Conservation (phyloP, 768 basidiomycete genomes). For the Amanita inopinata region DNA sequence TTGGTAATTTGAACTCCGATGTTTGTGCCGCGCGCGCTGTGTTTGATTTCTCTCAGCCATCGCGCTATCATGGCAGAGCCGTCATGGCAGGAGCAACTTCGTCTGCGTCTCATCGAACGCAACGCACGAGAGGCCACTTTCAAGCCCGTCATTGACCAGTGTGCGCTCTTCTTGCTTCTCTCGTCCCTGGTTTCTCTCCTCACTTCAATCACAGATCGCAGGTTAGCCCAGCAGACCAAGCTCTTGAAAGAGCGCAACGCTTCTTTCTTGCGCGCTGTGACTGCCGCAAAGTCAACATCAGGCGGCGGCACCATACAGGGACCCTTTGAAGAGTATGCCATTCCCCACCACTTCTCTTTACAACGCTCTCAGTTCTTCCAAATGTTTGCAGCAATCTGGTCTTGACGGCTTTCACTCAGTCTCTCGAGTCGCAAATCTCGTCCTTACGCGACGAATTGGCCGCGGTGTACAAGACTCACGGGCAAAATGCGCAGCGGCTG, state of each 20-base stretch:
- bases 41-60: slow-evolving; percentile 9
- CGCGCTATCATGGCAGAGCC: slow-evolving; percentile 63
- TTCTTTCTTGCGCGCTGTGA: slow-evolving; percentile 77
- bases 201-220: slow-evolving; percentile 54
- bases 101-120: slow-evolving; percentile 71
- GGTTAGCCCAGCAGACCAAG: slow-evolving; percentile 86
- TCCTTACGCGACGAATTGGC: slow-evolving; percentile 87
- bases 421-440: slow-evolving; percentile 90
- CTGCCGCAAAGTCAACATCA: slow-evolving; percentile 53
- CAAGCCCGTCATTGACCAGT: slow-evolving; percentile 85
- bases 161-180: slow-evolving; percentile 36
- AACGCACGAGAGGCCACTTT: slow-evolving; percentile 77
- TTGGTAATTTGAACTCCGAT: slow-evolving; percentile 35
- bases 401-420: slow-evolving; percentile 78
- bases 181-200: slow-evolving; percentile 13
- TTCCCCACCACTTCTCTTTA: slow-evolving; percentile 8
- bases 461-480: slow-evolving; percentile 91
- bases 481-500: slow-evolving; percentile 89
- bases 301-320: slow-evolving; percentile 44
- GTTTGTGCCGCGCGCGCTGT: too few species aligned
- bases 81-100: slow-evolving; percentile 75
- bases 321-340: slow-evolving; percentile 59
- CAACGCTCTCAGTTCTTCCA: slow-evolving; percentile 13
- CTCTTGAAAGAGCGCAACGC: slow-evolving; percentile 89
- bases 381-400: slow-evolving; percentile 59